A percentile compares a stretch with the other conserved stretches of the same genome.
These are phyloP conservation scores for Alternaria metachromatica DNA, from an alignment of 2,329 filamentous ascomycete genomes.

Conservation along the genomic window DNA sequence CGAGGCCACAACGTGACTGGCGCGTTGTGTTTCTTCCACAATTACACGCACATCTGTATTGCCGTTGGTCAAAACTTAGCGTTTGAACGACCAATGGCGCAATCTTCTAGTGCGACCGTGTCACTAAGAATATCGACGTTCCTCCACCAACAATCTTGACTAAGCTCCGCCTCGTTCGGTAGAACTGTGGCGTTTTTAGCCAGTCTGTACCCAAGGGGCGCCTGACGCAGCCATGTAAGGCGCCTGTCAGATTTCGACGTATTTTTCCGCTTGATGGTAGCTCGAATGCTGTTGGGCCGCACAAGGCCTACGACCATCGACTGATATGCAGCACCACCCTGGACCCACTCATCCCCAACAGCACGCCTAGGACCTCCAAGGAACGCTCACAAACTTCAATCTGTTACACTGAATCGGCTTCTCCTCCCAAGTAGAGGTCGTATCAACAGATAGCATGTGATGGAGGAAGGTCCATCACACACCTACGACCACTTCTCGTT, in stretches of 20 bases:
- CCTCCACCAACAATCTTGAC: not conserved
- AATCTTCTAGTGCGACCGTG: conserved; percentile 7
- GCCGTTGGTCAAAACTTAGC: conserved; percentile 1
- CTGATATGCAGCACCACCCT: not conserved
- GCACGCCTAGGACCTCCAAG: not conserved
- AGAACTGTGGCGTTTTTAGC: conserved; percentile 26
- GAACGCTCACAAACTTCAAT: not conserved
- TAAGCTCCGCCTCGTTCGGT: conserved; percentile 11
- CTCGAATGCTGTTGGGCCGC: not conserved
- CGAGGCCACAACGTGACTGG: conserved; percentile 19
- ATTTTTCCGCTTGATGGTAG: conserved; percentile 5
- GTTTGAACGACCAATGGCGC: conserved; percentile 1
- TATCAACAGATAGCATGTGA: conserved; percentile 1
- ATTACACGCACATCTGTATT: not conserved
- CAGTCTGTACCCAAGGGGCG: conserved; percentile 14
- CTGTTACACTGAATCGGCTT: not conserved
- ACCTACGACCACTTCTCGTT: conserved; percentile 19
- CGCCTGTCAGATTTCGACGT: conserved; percentile 17
- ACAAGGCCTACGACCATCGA: conserved; percentile 4
- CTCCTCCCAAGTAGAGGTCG: not conserved
- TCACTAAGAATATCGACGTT: conserved; percentile 7
- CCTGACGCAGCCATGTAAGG: conserved; percentile 13
- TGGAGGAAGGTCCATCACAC: conserved; percentile 9
- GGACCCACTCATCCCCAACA: not conserved
- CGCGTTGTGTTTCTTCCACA: conserved; percentile 3